Evolutionary conservation across 1,284 basidiomycete species (phyloP).

Genomic region (Ganoderma multipileum): DNA sequence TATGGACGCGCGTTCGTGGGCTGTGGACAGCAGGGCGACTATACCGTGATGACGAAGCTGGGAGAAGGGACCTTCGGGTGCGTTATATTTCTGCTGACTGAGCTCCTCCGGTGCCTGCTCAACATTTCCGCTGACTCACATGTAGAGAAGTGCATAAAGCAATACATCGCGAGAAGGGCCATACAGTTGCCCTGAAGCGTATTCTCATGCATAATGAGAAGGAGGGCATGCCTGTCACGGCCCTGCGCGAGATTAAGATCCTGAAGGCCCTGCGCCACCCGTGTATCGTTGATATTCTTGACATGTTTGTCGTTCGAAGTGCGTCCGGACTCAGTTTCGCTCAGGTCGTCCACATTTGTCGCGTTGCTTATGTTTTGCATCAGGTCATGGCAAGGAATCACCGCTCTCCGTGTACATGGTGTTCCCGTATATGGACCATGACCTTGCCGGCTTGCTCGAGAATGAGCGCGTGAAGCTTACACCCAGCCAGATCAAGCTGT

Average conservation of each 20-base stretch:
- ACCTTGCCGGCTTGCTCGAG: constrained; percentile 93
- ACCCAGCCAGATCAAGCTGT: constrained; percentile 91
- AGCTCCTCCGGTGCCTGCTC: neutral
- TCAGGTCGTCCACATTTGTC: neutral
- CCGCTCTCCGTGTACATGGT: constrained; percentile 96
- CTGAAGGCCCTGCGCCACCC: constrained; percentile 90
- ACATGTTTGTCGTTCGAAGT: constrained; percentile 90
- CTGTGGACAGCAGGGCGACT: constrained; percentile 80
- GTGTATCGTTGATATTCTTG: constrained; percentile 87
- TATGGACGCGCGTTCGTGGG: constrained; percentile 79
- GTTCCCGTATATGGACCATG: constrained; percentile 99
- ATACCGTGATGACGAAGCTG: constrained; percentile 83
- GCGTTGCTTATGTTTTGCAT: constrained; percentile 6
- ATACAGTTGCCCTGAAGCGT: constrained; percentile 88
- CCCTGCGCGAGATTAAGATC: constrained; percentile 98
- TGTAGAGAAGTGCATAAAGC: constrained; percentile 90
- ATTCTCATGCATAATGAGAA: constrained; percentile 97
- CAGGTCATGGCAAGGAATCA: constrained; percentile 65
- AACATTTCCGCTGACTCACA: neutral
- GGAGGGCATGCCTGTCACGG: constrained; percentile 96
- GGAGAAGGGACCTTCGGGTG: constrained; percentile 97
- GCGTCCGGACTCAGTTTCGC: constrained; percentile 36
- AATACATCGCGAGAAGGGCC: constrained; percentile 65
- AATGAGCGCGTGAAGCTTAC: constrained; percentile 86
- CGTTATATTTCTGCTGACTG: constrained; percentile 37